A percentile compares a stretch with the other conserved stretches of the same genome.
These are phyloP conservation scores for Ceratocystis cacaofunesta DNA, from an alignment of 2,329 filamentous ascomycete genomes.

Conservation along the genomic window DNA sequence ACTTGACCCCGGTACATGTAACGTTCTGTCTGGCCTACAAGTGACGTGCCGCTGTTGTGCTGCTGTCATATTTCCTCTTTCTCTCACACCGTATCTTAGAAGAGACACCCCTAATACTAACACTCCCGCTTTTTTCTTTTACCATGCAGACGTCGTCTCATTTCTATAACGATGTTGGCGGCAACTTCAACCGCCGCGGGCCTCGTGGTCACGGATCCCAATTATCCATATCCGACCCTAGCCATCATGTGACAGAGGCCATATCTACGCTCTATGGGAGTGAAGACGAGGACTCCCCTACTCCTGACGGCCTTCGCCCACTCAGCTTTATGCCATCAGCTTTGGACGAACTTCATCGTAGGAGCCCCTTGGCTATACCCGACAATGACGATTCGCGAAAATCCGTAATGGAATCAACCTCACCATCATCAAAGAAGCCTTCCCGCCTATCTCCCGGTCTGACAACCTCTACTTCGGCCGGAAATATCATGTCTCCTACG, in stretches of 20 bases:
- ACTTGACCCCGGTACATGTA: not conserved
- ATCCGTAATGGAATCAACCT: conserved; percentile 31
- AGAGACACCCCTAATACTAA: conserved; percentile 17
- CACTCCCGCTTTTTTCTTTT: conserved; percentile 17
- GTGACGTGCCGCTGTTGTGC: not conserved
- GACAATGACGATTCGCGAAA: conserved; percentile 27
- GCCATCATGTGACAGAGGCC: conserved; percentile 85
- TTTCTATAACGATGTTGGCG: conserved; percentile 39
- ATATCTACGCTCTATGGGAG: conserved; percentile 85
- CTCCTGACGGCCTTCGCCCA: conserved; percentile 36
- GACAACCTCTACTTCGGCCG: conserved; percentile 9
- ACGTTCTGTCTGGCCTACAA: not conserved
- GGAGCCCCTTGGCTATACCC: conserved; percentile 21
- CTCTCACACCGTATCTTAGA: not conserved
- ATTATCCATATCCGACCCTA: conserved; percentile 67
- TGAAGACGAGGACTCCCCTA: conserved; percentile 45
- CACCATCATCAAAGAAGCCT: conserved; percentile 29
- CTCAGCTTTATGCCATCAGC: conserved; percentile 50
- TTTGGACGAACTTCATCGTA: conserved; percentile 13
- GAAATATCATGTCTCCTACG: conserved; percentile 26
- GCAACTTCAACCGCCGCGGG: conserved; percentile 36
- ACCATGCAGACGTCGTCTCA: conserved; percentile 40
- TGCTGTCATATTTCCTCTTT: not conserved
- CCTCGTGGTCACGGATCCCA: conserved; percentile 42
- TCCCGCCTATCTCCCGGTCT: conserved; percentile 29